Percentiles rank a stretch among this genome's conserved stretches.
Conservation (phyloP, 805 yeast species). For the Saccharomycopsis malanga region DNA sequence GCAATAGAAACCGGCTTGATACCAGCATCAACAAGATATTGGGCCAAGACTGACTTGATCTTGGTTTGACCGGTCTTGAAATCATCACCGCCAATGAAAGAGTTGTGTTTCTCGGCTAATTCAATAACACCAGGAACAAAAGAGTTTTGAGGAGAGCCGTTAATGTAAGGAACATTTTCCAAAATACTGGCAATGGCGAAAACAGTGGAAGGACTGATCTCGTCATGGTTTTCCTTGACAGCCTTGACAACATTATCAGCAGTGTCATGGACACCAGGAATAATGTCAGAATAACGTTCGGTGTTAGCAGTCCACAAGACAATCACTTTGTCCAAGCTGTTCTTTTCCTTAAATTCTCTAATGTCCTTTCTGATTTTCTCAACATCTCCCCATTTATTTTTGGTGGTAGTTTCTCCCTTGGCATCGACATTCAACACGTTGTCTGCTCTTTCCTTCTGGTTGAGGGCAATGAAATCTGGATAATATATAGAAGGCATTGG, state of each 20-base stretch:
- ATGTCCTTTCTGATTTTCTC: conserved; percentile 82
- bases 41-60: conserved; percentile 92
- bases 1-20: conserved; percentile 92
- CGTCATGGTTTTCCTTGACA: conserved; percentile 71
- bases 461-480: conserved; percentile 94
- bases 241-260: conserved; percentile 69
- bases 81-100: conserved; percentile 94
- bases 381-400: conserved; percentile 83
- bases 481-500: conserved; percentile 87
- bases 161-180: conserved; percentile 84
- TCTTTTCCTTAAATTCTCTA: conserved; percentile 61
- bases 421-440: conserved; percentile 61
- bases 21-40: conserved; percentile 94
- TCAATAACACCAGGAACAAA: conserved; percentile 93
- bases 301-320: conserved; percentile 97
- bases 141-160: conserved; percentile 96
- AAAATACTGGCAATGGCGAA: conserved; percentile 91
- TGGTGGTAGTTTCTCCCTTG: conserved; percentile 43
- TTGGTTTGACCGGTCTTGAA: conserved; percentile 96
- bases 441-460: conserved; percentile 88
- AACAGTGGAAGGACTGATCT: conserved; percentile 86
- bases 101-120: conserved; percentile 68
- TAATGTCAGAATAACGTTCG: conserved; percentile 78
- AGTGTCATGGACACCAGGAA: conserved; percentile 80
- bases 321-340: conserved; percentile 77